These are phyloP conservation scores for Leccinellum albellum DNA, from an alignment of 768 basidiomycete genomes.

Conservation along the genomic window DNA sequence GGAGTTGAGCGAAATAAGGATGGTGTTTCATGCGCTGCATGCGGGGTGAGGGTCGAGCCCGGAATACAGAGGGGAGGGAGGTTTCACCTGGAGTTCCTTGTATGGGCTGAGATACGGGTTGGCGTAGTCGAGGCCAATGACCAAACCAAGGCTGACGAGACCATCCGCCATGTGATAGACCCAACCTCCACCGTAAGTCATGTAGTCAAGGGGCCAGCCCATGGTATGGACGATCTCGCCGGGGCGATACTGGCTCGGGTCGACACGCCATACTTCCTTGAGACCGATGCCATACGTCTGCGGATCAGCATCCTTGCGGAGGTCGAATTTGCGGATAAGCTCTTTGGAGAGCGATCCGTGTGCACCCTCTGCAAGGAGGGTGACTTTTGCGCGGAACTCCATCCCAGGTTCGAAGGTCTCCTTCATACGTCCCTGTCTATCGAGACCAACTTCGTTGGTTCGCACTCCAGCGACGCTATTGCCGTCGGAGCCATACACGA, in stretches of 20 bases:
- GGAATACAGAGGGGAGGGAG: background rate
- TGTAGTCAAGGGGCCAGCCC: slow-evolving; percentile 84
- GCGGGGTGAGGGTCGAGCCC: slow-evolving; percentile 2
- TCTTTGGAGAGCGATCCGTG: slow-evolving; percentile 89
- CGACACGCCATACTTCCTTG: slow-evolving; percentile 96
- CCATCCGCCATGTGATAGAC: slow-evolving; percentile 94
- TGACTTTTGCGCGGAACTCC: slow-evolving; percentile 90
- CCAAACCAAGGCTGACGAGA: slow-evolving; percentile 85
- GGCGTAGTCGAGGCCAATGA: slow-evolving; percentile 90
- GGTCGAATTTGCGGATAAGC: slow-evolving; percentile 66
- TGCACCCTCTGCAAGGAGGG: slow-evolving; percentile 90
- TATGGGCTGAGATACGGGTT: slow-evolving; percentile 94
- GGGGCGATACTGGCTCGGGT: slow-evolving; percentile 55
- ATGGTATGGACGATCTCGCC: slow-evolving; percentile 87
- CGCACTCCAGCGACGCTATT: slow-evolving; percentile 56
- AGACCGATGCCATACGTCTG: slow-evolving; percentile 96
- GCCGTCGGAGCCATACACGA: slow-evolving; percentile 62
- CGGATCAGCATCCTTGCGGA: slow-evolving; percentile 64
- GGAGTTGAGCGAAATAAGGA: slow-evolving; percentile 80
- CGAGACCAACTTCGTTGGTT: slow-evolving; percentile 93
- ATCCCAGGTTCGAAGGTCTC: slow-evolving; percentile 93
- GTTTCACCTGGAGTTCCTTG: slow-evolving; percentile 81
- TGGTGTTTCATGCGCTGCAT: slow-evolving; percentile 90
- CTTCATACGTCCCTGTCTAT: slow-evolving; percentile 71
- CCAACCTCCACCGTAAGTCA: slow-evolving; percentile 86